A percentile compares a stretch with the other conserved stretches of the same genome.
Conservation (phyloP, 805 yeast genomes). For the Wickerhamomyces mucosus region DNA sequence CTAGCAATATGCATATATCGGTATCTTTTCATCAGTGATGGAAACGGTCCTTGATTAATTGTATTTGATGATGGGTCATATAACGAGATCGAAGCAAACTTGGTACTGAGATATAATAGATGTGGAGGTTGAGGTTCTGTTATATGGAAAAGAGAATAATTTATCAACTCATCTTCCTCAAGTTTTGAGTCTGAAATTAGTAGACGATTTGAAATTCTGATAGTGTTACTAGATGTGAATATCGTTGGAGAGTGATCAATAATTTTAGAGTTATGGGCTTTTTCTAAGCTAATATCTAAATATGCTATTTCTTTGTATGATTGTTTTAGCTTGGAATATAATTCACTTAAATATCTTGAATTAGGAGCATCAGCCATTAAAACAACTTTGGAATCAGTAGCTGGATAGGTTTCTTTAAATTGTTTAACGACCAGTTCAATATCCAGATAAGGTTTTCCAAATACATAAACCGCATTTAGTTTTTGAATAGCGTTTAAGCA, state of each 20-base stretch:
- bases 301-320: conserved; percentile 27
- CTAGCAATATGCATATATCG: conserved; percentile 81
- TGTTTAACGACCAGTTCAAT: conserved; percentile 24
- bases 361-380: conserved; percentile 73
- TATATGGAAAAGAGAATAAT: conserved; percentile 59
- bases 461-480: conserved; percentile 68
- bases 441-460: conserved; percentile 60
- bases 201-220: conserved; percentile 23
- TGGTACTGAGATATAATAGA: conserved; percentile 63
- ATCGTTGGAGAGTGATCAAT: conserved; percentile 26
- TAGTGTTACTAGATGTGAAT: not conserved
- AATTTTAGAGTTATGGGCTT: conserved; percentile 27
- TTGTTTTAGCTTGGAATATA: conserved; percentile 27
- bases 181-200: conserved; percentile 20
- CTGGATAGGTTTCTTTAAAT: conserved; percentile 34
- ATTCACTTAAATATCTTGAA: conserved; percentile 31
- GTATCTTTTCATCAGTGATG: conserved; percentile 77
- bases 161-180: conserved; percentile 27
- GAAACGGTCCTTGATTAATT: conserved; percentile 50
- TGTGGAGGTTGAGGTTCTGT: conserved; percentile 73
- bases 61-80: conserved; percentile 33
- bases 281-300: conserved; percentile 29
- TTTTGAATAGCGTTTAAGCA: conserved; percentile 74
- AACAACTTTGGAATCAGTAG: conserved; percentile 35
- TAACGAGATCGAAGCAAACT: conserved; percentile 44